Evolutionary conservation across 768 basidiomycete genomes (phyloP), one percentile per base, ranked within the genome.

Genomic region (Crepidotus variabilis): DNA sequence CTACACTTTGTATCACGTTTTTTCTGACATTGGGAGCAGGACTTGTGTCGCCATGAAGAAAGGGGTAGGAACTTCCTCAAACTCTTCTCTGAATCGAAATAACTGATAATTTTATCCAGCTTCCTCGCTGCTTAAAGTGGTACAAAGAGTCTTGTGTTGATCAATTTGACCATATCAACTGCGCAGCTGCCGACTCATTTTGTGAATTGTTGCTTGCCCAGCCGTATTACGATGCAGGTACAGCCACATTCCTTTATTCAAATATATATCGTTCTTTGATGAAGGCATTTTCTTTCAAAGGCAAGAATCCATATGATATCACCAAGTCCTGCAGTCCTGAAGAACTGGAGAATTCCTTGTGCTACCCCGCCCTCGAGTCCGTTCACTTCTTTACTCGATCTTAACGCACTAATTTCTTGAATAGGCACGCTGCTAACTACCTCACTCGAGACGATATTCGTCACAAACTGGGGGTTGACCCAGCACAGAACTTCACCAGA

Each of bases 81-180:
- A 8, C 28, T 28, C 28, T 28, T 28, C 28, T 28, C 3, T 8
- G 28, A 28, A 8, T 8, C 4, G 4, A 4, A 8, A 32, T 21
- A 21, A 8, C 35, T 46, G 21, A 57, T 55, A 0, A 22, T 28
- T 23, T 20, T 52, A 14, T 51, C 46, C 60, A 88, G 86, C 74
- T 91, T 20, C 85, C 88, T 20, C 81, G 84, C 48, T 94, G 91
- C 67, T 72, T 84, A 60, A 76, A 75, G 57, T 76, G 76, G 35
- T 76, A 88, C 66, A 70, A 76, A n/a, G 67, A 75, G 45, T 74
- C 74, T 47, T 93, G 90, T 59, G 75, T 90, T 28, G 79, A 90
- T 54, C 72, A 72, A 14, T 86, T 86, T 60, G 89, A 94, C 66
- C 69, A 75, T 20, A 83, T 87, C 35, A 75, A 80, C 57, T 93